Conservation (phyloP, 2,329 filamentous ascomycete species). For the Hortaea werneckii region DNA sequence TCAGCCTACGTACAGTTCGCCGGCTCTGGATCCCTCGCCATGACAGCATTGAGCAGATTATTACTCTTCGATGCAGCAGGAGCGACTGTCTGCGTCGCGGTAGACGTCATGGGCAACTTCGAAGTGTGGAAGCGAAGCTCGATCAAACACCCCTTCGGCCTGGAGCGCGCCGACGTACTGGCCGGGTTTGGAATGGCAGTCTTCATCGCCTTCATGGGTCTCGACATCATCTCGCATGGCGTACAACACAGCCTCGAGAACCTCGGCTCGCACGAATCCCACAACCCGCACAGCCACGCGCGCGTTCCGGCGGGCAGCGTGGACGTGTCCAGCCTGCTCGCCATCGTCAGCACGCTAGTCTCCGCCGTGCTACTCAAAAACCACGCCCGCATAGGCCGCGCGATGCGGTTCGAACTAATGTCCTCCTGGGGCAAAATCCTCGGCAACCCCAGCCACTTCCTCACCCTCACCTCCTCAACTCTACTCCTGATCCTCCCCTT, state of each 20-base stretch:
- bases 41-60: slow-evolving; percentile 85
- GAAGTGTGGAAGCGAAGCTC: slow-evolving; percentile 93
- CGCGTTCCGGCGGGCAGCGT: slow-evolving; percentile 64
- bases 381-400: slow-evolving; percentile 81
- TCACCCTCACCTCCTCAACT: slow-evolving; percentile 78
- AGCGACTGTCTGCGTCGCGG: slow-evolving; percentile 79
- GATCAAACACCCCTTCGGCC: slow-evolving; percentile 80
- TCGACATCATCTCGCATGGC: slow-evolving; percentile 89
- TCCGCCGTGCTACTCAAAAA: slow-evolving; percentile 83
- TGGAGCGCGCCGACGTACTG: slow-evolving; percentile 86
- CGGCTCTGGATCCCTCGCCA: slow-evolving; percentile 74
- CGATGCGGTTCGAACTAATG: slow-evolving; percentile 78
- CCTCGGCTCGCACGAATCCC: slow-evolving; percentile 58
- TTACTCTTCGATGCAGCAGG: slow-evolving; percentile 93
- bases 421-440: slow-evolving; percentile 74
- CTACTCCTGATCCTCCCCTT: slow-evolving; percentile 74
- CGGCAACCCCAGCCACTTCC: slow-evolving; percentile 88
- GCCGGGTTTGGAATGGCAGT: slow-evolving; percentile 94
- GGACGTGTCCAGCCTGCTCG: slow-evolving; percentile 70
- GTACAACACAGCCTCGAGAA: slow-evolving; percentile 84
- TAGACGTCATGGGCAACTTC: slow-evolving; percentile 91
- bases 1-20: slow-evolving; percentile 79
- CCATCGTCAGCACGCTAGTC: slow-evolving; percentile 71
- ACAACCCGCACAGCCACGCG: slow-evolving; percentile 46
- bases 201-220: slow-evolving; percentile 91